Base-by-base conservation (phyloP, 202 grass and related monocot species). In the Schoenoplectus triqueter region DNA sequence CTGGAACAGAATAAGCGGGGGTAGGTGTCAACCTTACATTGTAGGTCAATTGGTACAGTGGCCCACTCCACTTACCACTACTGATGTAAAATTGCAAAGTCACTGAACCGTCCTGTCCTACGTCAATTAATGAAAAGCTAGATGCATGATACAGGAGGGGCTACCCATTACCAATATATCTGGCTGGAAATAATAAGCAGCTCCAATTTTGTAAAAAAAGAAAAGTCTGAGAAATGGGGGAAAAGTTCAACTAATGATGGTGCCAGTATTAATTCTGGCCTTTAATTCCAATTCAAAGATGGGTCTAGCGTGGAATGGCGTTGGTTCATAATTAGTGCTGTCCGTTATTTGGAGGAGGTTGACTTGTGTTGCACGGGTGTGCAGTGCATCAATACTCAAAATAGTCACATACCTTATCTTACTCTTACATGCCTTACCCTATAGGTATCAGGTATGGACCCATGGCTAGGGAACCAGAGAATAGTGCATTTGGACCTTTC, bases 271-370 rank as follows among this genome's bases (percentile, higher is more conserved):
- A 3, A 31, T 69, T 13, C 50, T 39, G 60, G 19, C 44, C 4
- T 67, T 70, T 45, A 59, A 59, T 59, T 62, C 13, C 17, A 18
- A 62, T 55, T 70, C 5, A 70, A 70, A 69, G 11, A 65, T 55
- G 64, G 80, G 65, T 60, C 20, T 55, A 22, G 60, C 14, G 6
- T 78, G 65, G 64, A 31, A 7, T 49, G 65, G 49, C 8, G 14
- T 70, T 41, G 64, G 8, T 57, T 70, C 66, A 70, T 44, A 10
- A 51, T 69, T 83, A 83, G 81, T 83, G 61, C 49, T 83, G 45
- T 51, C 20, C 61, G 59, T 68, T 68, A 68, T 69, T 68, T 44
- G 21, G 4, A 68, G 64, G 81, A 83, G 70, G 81, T 83, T 83
- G 81, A 83, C 81, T 45, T 57, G 31, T 78, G 6, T 6, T 31